phyloP scores from a whole-genome alignment of 2,329 filamentous ascomycete genomes.

The Sporothrix inflata region DNA sequence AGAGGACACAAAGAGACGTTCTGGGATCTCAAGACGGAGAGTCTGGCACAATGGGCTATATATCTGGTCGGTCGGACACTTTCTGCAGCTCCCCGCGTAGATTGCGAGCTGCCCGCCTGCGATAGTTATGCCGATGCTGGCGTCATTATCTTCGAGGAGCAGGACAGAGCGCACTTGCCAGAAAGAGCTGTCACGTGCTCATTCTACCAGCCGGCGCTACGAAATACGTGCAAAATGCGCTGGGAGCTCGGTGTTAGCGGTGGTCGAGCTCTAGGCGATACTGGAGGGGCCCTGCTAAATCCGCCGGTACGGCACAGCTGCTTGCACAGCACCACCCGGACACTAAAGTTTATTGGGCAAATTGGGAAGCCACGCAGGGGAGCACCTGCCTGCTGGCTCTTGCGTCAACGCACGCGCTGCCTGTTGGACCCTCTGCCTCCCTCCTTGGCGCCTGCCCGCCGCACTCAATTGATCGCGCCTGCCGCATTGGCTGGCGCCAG shows the following conservation, averaged over 20 bases:
- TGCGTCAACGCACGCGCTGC: constrained; percentile 27
- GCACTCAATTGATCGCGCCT: neutral
- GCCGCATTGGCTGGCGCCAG: neutral
- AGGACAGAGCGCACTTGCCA: neutral
- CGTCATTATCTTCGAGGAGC: constrained; percentile 2
- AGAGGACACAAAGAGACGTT: neutral
- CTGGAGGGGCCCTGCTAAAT: constrained; percentile 4
- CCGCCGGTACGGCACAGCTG: neutral
- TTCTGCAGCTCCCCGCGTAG: neutral
- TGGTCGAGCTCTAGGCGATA: neutral
- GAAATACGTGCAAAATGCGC: neutral
- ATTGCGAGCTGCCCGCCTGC: neutral
- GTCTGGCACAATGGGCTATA: neutral
- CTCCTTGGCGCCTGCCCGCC: too few relatives aligned
- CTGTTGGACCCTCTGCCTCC: constrained; percentile 19
- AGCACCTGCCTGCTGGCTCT: neutral
- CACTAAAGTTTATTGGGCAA: too few relatives aligned
- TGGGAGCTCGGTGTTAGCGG: neutral
- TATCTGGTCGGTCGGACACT: constrained; percentile 9
- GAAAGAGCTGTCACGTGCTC: neutral
- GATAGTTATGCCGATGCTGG: constrained; percentile 9
- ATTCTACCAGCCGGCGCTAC: neutral
- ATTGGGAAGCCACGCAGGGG: constrained; percentile 5
- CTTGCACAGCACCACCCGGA: too few relatives aligned
- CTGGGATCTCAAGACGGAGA: too few relatives aligned